Evolutionary conservation across 78 protist species (phyloP).

Genomic region (Guillardia theta): DNA sequence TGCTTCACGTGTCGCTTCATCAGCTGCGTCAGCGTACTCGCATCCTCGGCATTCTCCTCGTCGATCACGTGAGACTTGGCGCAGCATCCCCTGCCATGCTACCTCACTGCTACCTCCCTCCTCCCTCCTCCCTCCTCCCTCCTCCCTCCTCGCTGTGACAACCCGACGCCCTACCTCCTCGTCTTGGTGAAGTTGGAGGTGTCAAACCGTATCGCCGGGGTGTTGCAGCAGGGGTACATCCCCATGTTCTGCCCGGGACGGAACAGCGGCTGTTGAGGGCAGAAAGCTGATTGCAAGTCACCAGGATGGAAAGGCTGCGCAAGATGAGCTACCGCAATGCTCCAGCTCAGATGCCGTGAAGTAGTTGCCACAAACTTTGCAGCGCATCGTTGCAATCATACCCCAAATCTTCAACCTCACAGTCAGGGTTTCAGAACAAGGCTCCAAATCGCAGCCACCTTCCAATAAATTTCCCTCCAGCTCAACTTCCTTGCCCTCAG

Average conservation of each 20-base stretch:
- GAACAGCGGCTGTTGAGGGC: background rate
- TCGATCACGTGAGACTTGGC: background rate
- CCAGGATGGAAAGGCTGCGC: background rate
- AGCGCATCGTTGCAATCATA: background rate
- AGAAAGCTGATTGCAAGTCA: background rate
- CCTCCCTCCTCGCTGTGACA: background rate
- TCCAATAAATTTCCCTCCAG: conserved; percentile 44
- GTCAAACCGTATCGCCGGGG: conserved; percentile 2
- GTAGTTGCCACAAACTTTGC: background rate
- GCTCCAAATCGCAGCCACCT: background rate
- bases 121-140: background rate
- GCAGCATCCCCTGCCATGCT: background rate
- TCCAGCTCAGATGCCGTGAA: conserved; percentile 21
- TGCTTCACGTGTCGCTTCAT: background rate
- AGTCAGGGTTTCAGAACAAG: background rate
- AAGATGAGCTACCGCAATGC: conserved; percentile 28
- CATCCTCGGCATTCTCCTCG: background rate
- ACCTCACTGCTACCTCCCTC: background rate
- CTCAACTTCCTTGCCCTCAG: background rate
- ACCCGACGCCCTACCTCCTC: background rate
- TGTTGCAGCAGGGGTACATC: conserved; percentile 31
- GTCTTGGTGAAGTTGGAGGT: background rate
- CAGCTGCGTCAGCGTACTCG: background rate
- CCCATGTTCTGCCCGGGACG: background rate
- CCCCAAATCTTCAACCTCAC: conserved; percentile 3